A percentile compares a stretch with the other conserved stretches of the same genome.
Evolutionary conservation across 129 eudicot species (phyloP).

Genomic region (Erigeron canadensis): DNA sequence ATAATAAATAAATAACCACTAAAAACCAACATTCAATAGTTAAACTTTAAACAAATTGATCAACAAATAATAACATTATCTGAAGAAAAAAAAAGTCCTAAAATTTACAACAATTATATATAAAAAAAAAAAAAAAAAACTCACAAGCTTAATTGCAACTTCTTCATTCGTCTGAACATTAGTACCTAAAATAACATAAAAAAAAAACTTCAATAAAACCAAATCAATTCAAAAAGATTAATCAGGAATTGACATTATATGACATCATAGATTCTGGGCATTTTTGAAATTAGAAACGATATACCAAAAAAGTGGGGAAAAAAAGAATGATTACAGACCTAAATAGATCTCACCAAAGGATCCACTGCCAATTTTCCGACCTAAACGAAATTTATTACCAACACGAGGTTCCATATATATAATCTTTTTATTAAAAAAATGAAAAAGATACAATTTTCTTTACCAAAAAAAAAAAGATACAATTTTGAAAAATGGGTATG

Average conservation of each 20-base stretch:
- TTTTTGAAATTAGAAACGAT: not conserved
- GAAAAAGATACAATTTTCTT: slow-evolving; percentile 1
- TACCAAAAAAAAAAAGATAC: slow-evolving; percentile 1
- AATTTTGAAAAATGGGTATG: slow-evolving; percentile 11
- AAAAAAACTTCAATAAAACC: slow-evolving; percentile 13
- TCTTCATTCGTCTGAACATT: slow-evolving; percentile 92
- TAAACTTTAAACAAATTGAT: slow-evolving; percentile 11
- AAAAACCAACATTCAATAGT: slow-evolving; percentile 9
- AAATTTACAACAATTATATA: not conserved
- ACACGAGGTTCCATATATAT: slow-evolving; percentile 88
- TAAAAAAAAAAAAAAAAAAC: slow-evolving; percentile 22
- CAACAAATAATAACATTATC: slow-evolving; percentile 17
- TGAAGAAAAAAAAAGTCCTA: not conserved
- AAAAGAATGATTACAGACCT: slow-evolving; percentile 38
- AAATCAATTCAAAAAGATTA: not conserved
- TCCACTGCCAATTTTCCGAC: slow-evolving; percentile 95
- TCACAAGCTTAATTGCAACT: slow-evolving; percentile 93
- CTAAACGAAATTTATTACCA: slow-evolving; percentile 88
- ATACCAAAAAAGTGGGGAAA: not conserved
- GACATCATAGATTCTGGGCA: slow-evolving; percentile 3
- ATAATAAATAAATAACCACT: slow-evolving; percentile 18
- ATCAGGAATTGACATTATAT: not conserved
- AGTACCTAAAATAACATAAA: slow-evolving; percentile 55
- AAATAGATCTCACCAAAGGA: slow-evolving; percentile 98
- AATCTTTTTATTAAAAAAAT: slow-evolving; percentile 12